Percentiles rank a stretch among this genome's conserved stretches.
Conservation (phyloP, 306 rosid genomes). For the Quercus suber region DNA sequence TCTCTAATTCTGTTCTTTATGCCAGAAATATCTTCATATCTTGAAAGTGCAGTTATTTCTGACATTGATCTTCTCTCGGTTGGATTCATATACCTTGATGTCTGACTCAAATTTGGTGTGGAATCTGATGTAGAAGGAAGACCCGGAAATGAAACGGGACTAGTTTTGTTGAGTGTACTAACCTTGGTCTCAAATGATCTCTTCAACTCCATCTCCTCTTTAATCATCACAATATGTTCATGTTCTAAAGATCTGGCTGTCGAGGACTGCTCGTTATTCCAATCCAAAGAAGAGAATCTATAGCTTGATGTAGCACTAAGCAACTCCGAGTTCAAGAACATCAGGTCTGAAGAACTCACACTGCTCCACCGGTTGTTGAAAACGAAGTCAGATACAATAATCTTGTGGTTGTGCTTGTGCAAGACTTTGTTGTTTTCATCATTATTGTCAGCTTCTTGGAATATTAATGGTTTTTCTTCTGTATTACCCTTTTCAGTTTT, state of each 20-base stretch:
- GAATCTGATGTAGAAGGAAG: constrained; percentile 25
- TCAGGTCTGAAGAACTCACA: constrained; percentile 80
- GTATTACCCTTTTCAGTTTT: constrained; percentile 35
- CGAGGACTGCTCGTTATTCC: constrained; percentile 1
- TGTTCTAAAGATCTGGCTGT: constrained; percentile 8
- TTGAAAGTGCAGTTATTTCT: constrained; percentile 68
- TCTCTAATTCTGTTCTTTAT: constrained; percentile 30
- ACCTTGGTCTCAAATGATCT: constrained; percentile 61
- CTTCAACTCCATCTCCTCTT: constrained; percentile 67
- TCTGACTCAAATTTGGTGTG: constrained; percentile 4
- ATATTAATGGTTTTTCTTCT: constrained; percentile 45
- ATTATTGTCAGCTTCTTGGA: constrained; percentile 19
- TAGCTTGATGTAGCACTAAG: constrained; percentile 52
- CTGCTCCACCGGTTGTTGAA: constrained; percentile 87
- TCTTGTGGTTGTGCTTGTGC: constrained; percentile 74
- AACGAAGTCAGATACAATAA: constrained; percentile 69
- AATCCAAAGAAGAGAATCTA: constrained; percentile 47
- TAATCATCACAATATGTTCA: constrained; percentile 45
- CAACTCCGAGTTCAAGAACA: constrained; percentile 83
- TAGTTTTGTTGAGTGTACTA: constrained; percentile 24
- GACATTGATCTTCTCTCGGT: constrained; percentile 75
- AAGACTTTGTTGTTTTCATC: constrained; percentile 30
- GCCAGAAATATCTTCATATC: constrained; percentile 48
- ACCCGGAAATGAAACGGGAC: constrained; percentile 27
- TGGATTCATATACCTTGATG: constrained; percentile 33